Percentiles rank a stretch among this genome's conserved stretches.
phyloP scores from a whole-genome alignment of 1,284 basidiomycete genomes.

The Microbotryum lychnidis-dioicae region DNA sequence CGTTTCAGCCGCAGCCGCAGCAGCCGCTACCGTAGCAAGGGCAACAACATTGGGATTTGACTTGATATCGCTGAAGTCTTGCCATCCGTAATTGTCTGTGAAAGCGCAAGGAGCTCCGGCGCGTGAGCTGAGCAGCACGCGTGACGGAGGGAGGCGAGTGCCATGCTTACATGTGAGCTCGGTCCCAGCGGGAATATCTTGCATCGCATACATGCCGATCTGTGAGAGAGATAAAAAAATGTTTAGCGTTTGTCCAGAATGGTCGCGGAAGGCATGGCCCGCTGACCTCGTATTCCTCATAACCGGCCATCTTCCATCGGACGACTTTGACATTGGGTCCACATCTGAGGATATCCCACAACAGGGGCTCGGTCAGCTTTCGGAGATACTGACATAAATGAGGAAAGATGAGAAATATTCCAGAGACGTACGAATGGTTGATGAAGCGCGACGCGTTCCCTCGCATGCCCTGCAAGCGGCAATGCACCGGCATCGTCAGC shows the following conservation, averaged over 20 bases:
- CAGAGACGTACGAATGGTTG: constrained; percentile 37
- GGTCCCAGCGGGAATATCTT: constrained; percentile 43
- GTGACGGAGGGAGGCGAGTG: neutral
- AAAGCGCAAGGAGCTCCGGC: constrained; percentile 29
- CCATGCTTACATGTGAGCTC: constrained; percentile 38
- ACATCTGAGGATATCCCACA: neutral
- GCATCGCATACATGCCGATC: constrained; percentile 40
- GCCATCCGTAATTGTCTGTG: constrained; percentile 39
- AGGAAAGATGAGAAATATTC: constrained; percentile 19
- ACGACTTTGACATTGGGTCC: constrained; percentile 32
- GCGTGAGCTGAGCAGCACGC: neutral
- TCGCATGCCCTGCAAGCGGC: constrained; percentile 38
- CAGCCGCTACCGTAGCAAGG: neutral
- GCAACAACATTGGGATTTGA: neutral
- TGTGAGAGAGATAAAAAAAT: neutral
- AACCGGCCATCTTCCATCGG: constrained; percentile 33
- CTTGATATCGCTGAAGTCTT: constrained; percentile 21
- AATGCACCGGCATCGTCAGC: neutral
- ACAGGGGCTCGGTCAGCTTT: neutral
- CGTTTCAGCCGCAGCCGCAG: neutral
- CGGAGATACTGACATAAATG: constrained; percentile 28
- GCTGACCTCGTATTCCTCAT: constrained; percentile 45
- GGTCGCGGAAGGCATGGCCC: constrained; percentile 17
- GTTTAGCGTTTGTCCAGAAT: neutral
- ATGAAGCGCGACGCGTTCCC: constrained; percentile 46